Base-by-base conservation (phyloP, 306 rosid genomes). In the Rosa persica region DNA sequence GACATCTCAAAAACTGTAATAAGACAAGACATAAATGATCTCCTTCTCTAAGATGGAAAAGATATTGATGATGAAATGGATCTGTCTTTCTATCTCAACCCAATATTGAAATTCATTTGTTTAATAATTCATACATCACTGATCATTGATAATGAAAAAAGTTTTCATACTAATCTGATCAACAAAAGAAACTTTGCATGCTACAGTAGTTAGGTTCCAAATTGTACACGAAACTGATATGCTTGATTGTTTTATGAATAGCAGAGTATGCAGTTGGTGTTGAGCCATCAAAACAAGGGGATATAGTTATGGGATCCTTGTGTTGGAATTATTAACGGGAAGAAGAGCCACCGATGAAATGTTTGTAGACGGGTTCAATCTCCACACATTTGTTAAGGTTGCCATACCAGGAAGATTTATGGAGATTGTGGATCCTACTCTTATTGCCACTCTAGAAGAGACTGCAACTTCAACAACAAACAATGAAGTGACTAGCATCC, bases 291-390 rank as follows among this genome's bases (percentile, higher is more conserved):
- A 67, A 8, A 23, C n/a, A 9, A 1, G 87, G 86, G 19, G 88
- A 83, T 88, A 84, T n/a, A 80, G 85, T 44, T 84, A 38, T 70
- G 89, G 89, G 48, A 88, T 84, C 36, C 80, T 86, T 46, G 67
- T 86, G 34, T 4, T 85, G 40, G 77, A 81, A 52, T 77, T 88
- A 46, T 67, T 81, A 23, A 62, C 82, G 0, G 80, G 79, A 72
- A 79, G 55, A 46, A 83, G 81, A 46, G 87, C 88, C 0, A 80
- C 58, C 0, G 74, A 85, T 3, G 78, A 83, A 62, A 72, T 78
- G 66, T 87, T 85, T 43, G 43, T 51, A 49, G 79, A 87, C 22
- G 58, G 73, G 2, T 15, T 34, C 46, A 83, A 77, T 78, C 83
- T 83, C 17, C 78, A 62, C 20, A 67, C 34, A 17, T 84, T 54